Conservation (phyloP, 352 stramenopile genomes). For the Pythium diclinum region DNA sequence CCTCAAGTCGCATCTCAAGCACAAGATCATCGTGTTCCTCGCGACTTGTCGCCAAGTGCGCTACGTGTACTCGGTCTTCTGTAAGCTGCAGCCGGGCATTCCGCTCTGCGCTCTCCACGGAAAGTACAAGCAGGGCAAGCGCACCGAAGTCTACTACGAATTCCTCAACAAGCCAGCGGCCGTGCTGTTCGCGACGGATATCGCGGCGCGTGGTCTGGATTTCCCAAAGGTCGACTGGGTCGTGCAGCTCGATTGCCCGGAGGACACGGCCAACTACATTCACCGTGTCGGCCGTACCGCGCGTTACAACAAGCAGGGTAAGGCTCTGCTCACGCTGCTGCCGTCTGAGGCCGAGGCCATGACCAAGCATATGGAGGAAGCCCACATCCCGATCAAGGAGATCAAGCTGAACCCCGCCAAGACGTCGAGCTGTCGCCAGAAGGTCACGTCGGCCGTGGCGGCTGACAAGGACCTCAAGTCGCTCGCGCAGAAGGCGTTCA, state of each 20-base stretch:
- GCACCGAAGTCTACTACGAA: slow-evolving; percentile 99
- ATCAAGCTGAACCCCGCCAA: slow-evolving; percentile 97
- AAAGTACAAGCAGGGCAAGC: slow-evolving; percentile 98
- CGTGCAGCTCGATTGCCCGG: slow-evolving; percentile 95
- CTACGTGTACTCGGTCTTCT: slow-evolving; percentile 95
- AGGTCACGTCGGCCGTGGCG: slow-evolving; percentile 90
- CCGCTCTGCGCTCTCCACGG: slow-evolving; percentile 97
- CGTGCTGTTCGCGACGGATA: slow-evolving; percentile 98
- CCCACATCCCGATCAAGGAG: slow-evolving; percentile 95
- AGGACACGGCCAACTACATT: slow-evolving; percentile 98
- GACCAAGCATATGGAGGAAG: slow-evolving; percentile 77
- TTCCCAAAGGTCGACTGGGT: slow-evolving; percentile 99
- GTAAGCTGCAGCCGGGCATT: slow-evolving; percentile 95
- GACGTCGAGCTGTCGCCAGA: slow-evolving; percentile 90
- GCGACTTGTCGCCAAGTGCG: slow-evolving; percentile 96
- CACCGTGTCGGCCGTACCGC: slow-evolving; percentile 96
- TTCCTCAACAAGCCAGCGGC: slow-evolving; percentile 93
- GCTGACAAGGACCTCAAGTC: slow-evolving; percentile 93
- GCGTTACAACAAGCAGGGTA: slow-evolving; percentile 93
- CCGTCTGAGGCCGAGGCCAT: slow-evolving; percentile 91
- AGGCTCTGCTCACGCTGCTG: slow-evolving; percentile 91
- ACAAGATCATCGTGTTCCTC: slow-evolving; percentile 99
- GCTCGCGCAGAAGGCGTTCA: slow-evolving; percentile 97
- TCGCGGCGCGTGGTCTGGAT: slow-evolving; percentile 96
- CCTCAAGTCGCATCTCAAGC: slow-evolving; percentile 97